These are phyloP conservation scores for Hemileccinum rubropunctum DNA, from an alignment of 768 basidiomycete species.

Conservation along the genomic window DNA sequence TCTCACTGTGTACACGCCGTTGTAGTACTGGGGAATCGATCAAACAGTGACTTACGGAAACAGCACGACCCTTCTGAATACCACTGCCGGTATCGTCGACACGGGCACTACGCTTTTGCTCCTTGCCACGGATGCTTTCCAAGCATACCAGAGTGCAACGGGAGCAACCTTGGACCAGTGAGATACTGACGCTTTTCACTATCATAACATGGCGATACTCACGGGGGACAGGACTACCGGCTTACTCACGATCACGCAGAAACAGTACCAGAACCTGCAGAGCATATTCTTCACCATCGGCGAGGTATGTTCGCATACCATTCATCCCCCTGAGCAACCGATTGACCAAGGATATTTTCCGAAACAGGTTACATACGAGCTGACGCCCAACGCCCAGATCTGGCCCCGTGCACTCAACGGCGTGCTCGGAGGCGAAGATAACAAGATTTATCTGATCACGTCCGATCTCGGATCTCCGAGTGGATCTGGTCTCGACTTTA, in stretches of 20 bases:
- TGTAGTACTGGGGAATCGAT: conserved; percentile 50
- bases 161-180: conserved; percentile 51
- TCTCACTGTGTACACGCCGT: neutral
- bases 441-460: conserved; percentile 55
- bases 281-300: conserved; percentile 54
- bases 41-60: conserved; percentile 36
- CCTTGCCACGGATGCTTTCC: conserved; percentile 58
- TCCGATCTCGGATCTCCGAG: conserved; percentile 48
- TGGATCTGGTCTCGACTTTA: conserved; percentile 63
- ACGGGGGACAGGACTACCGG: conserved; percentile 44
- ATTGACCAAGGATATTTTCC: neutral
- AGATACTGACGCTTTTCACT: conserved; percentile 19
- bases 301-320: conserved; percentile 25
- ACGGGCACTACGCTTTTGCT: conserved; percentile 54
- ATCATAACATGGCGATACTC: neutral
- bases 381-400: conserved; percentile 65
- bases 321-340: neutral
- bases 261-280: conserved; percentile 47
- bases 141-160: conserved; percentile 51
- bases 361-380: conserved; percentile 47
- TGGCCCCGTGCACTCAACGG: conserved; percentile 63
- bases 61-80: conserved; percentile 31
- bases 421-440: conserved; percentile 49
- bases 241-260: conserved; percentile 49
- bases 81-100: conserved; percentile 49